These are phyloP conservation scores for Puccinia novopanici DNA, from an alignment of 1,284 basidiomycete genomes.

Conservation along the genomic window DNA sequence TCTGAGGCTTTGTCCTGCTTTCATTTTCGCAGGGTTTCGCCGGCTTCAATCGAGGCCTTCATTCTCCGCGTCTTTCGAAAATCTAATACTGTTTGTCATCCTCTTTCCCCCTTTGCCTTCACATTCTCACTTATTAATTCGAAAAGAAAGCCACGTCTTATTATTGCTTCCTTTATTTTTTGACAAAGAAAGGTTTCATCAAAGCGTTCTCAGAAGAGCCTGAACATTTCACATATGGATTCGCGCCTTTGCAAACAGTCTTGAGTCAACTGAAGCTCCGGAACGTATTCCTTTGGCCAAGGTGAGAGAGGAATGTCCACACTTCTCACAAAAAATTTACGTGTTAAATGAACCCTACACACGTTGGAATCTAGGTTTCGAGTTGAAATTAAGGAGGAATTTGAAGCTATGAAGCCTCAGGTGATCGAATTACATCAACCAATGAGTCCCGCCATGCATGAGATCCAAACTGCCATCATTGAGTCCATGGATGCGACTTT, in stretches of 20 bases:
- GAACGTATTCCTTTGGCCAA: slow-evolving; percentile 83
- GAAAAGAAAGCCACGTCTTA: background rate
- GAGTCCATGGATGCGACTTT: slow-evolving; percentile 93
- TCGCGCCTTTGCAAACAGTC: slow-evolving; percentile 86
- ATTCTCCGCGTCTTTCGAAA: slow-evolving; percentile 84
- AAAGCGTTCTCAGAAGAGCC: slow-evolving; percentile 97
- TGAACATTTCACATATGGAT: slow-evolving; percentile 85
- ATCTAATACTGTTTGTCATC: slow-evolving; percentile 66
- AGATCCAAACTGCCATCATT: slow-evolving; percentile 88
- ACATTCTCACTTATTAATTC: background rate
- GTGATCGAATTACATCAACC: slow-evolving; percentile 88
- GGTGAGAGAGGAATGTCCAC: slow-evolving; percentile 18
- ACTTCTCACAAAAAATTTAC: background rate
- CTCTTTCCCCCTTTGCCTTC: background rate
- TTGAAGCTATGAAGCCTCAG: slow-evolving; percentile 80
- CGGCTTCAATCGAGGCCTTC: slow-evolving; percentile 82
- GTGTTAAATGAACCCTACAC: background rate
- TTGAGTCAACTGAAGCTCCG: slow-evolving; percentile 88
- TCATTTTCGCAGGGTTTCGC: slow-evolving; percentile 68
- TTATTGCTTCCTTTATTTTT: background rate
- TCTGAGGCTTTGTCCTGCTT: background rate
- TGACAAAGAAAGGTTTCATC: slow-evolving; percentile 72
- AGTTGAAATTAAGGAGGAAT: slow-evolving; percentile 74
- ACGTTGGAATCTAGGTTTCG: slow-evolving; percentile 72
- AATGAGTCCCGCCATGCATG: slow-evolving; percentile 80